Base-by-base conservation (phyloP, 371 early-diverging fungal genomes). In the Mucor velutinosus region DNA sequence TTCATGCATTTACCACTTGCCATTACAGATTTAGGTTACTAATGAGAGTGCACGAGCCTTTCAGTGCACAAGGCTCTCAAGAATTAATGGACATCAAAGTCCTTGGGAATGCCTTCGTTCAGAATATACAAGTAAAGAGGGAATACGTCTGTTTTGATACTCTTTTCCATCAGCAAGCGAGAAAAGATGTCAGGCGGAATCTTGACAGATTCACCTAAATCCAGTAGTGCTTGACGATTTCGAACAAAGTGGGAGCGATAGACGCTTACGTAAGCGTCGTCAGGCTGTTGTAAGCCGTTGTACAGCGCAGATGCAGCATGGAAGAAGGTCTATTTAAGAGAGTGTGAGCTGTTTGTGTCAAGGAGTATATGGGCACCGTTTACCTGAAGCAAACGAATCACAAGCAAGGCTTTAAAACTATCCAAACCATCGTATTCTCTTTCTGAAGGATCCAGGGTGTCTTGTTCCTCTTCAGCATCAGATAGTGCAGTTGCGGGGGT, bases 61-160 rank as follows among this genome's bases (percentile, higher is more conserved):
- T 6, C 30, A 30, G 30, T 30, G 30, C 6, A 30, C 30, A 84
- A 75, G 0, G 77, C 70, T 15, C 65, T 39, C 43, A 80, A 64
- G 25, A 84, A 84, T 10, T 64, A 57, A 14, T 66, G 67, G 4
- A 71, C 69, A 49, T 73, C 66, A 55, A 71, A 66, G 8, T 76
- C 68, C 15, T 74, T 68, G 7, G 69, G 65, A 10, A 71, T 37
- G 0, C 73, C 60, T 21, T 76, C 69, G 29, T 83, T 74, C 15
- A 83, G 53, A 10, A 80, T 70, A 2, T 71, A 60, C 4, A 88
- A 66, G 41, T 81, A 86, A 0, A 86, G 70, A 0, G 80, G 77
- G 33, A 88, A 79, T 0, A 82, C 80, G 32, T 88, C 88, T 25
- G 78, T 73, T 67, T 88, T 87, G 32, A 88, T 84, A 30, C 86